Evolutionary conservation across 169 alveolate genomes (phyloP), one percentile per base, ranked within the genome.

Genomic region (Eimeria praecox): DNA sequence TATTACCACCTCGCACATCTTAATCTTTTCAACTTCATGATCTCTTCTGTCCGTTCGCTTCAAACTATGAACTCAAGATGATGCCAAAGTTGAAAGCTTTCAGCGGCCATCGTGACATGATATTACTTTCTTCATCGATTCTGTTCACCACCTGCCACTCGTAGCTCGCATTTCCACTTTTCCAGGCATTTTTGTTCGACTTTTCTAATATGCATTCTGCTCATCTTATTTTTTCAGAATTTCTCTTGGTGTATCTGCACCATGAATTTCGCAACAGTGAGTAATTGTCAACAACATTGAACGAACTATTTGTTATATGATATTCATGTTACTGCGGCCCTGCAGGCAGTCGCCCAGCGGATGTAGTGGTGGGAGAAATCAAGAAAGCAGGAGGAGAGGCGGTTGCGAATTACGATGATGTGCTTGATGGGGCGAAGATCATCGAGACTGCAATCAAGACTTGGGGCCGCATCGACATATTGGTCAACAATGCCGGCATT

Each of bases 401-500:
- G 27, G 98, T 97, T 1, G 98, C 99, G 42, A 98, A 97, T 97
- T 98, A 98, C 95, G 99, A 98, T 95, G 97, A 98, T 35, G 99
- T 98, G 30, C 98, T 96, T 71, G 94, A 96, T 77, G 99, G 99
- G 66, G 98, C 97, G 46, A 97, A 97, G 91, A 98, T 98, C 27
- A 97, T 98, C 14, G 97, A 98, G 94, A 93, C 98, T 40, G 99
- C 99, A 62, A 96, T 98, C 73, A 98, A 97, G 64, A 96, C 97
- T 52, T 98, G 95, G 90, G 98, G 99, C 33, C 95, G 96, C 42
- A 94, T 95, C 52, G 99, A 98, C 96, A 96, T 98, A 64, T 94
- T 98, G 49, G 95, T 98, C 94, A 98, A 98, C 16, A 98, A 98
- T 87, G 99, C 99, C 14, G 99, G 99, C 20, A 98, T 98, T 30